phyloP scores from a whole-genome alignment of 2,329 filamentous ascomycete genomes.

The Neurospora sp. region DNA sequence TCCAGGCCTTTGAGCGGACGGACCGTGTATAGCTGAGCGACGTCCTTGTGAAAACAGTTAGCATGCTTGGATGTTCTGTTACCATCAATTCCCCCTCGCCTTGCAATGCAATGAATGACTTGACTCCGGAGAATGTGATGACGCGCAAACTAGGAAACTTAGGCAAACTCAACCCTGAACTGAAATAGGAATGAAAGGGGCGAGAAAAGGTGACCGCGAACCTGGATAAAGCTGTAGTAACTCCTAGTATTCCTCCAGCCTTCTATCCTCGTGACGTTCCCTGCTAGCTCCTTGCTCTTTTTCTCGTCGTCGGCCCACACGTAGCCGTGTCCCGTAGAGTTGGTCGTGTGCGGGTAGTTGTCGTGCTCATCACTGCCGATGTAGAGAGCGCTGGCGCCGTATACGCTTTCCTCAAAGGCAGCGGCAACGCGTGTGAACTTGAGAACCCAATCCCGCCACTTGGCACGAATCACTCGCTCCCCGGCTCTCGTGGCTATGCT shows the following conservation, averaged over 20 bases:
- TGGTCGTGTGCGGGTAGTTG: constrained; percentile 22
- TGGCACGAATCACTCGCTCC: constrained; percentile 80
- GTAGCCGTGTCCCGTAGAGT: constrained; percentile 68
- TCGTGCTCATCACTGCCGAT: constrained; percentile 69
- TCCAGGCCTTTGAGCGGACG: constrained; percentile 73
- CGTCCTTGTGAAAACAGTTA: constrained; percentile 36
- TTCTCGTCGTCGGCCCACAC: constrained; percentile 82
- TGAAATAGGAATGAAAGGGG: neutral
- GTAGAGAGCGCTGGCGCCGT: constrained; percentile 82
- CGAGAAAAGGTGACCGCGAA: constrained; percentile 23
- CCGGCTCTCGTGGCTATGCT: constrained; percentile 81
- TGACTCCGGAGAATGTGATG: neutral
- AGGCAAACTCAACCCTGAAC: neutral
- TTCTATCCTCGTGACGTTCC: constrained; percentile 87
- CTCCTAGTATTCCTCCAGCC: constrained; percentile 93
- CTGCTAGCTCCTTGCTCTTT: constrained; percentile 77
- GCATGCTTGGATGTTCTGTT: constrained; percentile 8
- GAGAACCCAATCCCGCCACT: constrained; percentile 90
- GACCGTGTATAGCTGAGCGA: constrained; percentile 53
- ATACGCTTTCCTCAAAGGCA: constrained; percentile 91
- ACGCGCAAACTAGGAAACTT: neutral
- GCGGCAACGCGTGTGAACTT: constrained; percentile 89
- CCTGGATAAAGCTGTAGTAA: constrained; percentile 92
- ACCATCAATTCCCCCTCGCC: neutral
- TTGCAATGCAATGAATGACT: neutral